Evolutionary conservation across 805 yeast genomes (phyloP), one percentile per base, ranked within the genome.

Genomic region (Lipomyces orientalis): DNA sequence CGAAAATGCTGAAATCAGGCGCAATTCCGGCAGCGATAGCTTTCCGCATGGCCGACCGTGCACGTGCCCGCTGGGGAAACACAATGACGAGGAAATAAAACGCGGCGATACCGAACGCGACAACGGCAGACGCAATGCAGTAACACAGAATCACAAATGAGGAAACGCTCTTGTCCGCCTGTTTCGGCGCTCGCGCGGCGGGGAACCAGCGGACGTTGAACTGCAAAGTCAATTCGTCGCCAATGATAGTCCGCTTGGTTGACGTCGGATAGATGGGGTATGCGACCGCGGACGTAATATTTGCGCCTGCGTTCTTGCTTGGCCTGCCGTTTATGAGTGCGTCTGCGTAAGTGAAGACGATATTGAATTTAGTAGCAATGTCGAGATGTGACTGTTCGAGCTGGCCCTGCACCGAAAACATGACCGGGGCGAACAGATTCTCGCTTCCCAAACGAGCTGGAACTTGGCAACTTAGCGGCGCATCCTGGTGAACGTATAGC

Each of bases 401-500:
- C 67, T 84, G 84, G 4, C 94, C 94, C 71, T 92, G 82, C 64
- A 90, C 79, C 72, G 86, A 85, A 75, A 90, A 82, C 6, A 86
- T 83, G 64, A 89, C 77, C 4, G 94, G 93, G 12, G 89, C 79
- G 46, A 14, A 62, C 31, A 59, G 63, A 29, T 43, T 54, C 60
- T 57, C 60, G 46, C 68, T 56, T 16, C 83, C 83, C 6, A 82
- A 82, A 22, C 84, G 78, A 66, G 86, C 76, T 2, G 90, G 89
- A 9, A 88, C 71, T 64, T 89, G 80, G 76, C 95, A 90, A 58
- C 90, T 84, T 75, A 87, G 86, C 35, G 95, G 95, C 8, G 85
- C 87, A 75, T 90, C 95, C 75, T 90, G 89, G 76, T 90, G 95
- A 55, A 90, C 80, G 75, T 90, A 90, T 58, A 90, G 80, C 78